Percentiles rank a stretch among this genome's conserved stretches.
These are phyloP conservation scores for Aquilaria malaccensis DNA, from an alignment of 345 rosid genomes.

Conservation along the genomic window DNA sequence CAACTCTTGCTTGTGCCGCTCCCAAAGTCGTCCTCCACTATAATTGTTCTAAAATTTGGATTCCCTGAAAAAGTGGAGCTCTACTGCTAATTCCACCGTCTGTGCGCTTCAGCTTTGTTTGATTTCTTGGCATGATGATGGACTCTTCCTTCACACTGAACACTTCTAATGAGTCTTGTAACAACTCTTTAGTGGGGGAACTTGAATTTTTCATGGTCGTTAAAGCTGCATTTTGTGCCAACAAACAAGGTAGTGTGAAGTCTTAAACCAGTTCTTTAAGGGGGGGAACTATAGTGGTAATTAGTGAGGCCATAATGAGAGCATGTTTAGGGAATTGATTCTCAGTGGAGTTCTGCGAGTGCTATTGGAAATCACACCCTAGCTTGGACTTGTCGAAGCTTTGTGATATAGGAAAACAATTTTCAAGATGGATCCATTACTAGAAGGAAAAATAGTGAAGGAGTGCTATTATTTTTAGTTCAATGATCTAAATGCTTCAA, in stretches of 20 bases:
- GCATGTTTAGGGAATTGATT: conserved; percentile 13
- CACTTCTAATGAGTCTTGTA: conserved; percentile 49
- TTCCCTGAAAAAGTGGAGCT: conserved; percentile 27
- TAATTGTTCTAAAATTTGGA: conserved; percentile 19
- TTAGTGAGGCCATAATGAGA: no score
- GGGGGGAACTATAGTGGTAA: background rate
- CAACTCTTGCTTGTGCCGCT: conserved; percentile 90
- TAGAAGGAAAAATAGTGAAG: no score
- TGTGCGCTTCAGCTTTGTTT: background rate
- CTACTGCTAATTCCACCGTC: conserved; percentile 2
- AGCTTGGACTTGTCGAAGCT: background rate
- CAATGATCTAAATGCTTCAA: no score
- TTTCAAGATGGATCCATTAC: no score
- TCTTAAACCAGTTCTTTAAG: conserved; percentile 9
- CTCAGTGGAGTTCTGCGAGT: conserved; percentile 20
- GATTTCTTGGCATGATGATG: background rate
- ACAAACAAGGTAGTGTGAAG: conserved; percentile 18
- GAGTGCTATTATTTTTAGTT: no score
- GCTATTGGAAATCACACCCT: background rate
- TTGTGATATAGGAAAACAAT: no score
- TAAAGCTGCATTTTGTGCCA: background rate
- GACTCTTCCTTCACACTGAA: conserved; percentile 26
- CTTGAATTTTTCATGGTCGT: background rate
- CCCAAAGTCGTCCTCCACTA: conserved; percentile 46
- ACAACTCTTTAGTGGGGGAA: conserved; percentile 24